These are phyloP conservation scores for Massospora cicadina DNA, from an alignment of 371 early-diverging fungal species.

Conservation along the genomic window DNA sequence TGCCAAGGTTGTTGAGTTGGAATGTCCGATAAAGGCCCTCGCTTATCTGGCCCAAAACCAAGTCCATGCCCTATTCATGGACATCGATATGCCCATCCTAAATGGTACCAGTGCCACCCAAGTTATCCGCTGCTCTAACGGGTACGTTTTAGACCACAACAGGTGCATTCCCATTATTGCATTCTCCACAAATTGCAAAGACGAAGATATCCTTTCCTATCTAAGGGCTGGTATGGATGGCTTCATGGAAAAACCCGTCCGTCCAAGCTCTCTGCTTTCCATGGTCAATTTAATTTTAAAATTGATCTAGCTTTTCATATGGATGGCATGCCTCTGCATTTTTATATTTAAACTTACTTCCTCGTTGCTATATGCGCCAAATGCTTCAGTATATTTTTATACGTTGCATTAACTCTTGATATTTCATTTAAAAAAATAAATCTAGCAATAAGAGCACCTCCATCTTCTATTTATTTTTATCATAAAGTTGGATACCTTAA, in stretches of 20 bases:
- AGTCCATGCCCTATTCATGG: conserved; percentile 37
- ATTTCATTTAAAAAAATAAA: no score
- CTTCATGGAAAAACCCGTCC: conserved; percentile 4
- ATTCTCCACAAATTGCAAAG: conserved; percentile 28
- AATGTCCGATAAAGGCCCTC: conserved; percentile 23
- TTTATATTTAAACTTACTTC: no score
- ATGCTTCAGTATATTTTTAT: no score
- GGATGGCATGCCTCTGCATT: no score
- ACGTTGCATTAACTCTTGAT: no score
- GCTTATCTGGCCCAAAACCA: conserved; percentile 21
- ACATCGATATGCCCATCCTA: conserved; percentile 44
- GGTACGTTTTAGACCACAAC: conserved; percentile 12
- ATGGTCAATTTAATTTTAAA: no score
- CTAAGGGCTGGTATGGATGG: conserved; percentile 12
- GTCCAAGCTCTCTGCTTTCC: background rate
- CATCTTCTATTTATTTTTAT: no score
- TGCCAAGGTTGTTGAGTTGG: conserved; percentile 13
- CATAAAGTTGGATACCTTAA: no score
- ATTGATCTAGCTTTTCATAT: no score
- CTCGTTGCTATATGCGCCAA: no score
- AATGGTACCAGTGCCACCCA: conserved; percentile 33
- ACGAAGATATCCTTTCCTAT: conserved; percentile 8
- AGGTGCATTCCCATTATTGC: conserved; percentile 35
- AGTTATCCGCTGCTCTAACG: conserved; percentile 17
- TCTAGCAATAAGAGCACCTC: no score